A percentile compares a stretch with the other conserved stretches of the same genome.
These are phyloP conservation scores for Collybia nuda DNA, from an alignment of 768 basidiomycete genomes.

Conservation along the genomic window DNA sequence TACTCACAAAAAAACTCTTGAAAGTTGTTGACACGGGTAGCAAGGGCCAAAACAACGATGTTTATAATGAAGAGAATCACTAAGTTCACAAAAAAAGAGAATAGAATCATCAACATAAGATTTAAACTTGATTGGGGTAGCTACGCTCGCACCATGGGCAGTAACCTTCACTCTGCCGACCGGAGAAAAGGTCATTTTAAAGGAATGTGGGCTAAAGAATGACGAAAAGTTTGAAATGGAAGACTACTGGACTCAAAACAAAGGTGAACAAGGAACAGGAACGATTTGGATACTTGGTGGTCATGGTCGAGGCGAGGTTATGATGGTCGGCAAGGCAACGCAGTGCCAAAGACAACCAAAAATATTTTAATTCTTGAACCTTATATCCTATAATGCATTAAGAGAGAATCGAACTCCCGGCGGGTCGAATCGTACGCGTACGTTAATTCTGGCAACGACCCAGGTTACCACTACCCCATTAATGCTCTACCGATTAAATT, in stretches of 20 bases:
- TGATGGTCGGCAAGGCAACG: too few relatives aligned
- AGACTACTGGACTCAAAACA: background rate
- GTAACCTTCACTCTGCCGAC: conserved; percentile 12
- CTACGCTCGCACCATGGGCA: conserved; percentile 8
- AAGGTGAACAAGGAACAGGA: background rate
- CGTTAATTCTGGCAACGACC: conserved; percentile 15
- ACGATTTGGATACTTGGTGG: background rate
- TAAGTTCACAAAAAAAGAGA: conserved; percentile 15
- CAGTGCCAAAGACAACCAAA: too few relatives aligned
- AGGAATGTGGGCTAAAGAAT: background rate
- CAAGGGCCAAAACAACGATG: conserved; percentile 50
- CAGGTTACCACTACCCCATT: conserved; percentile 18
- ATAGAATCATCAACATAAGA: background rate
- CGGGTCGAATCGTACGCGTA: conserved; percentile 57
- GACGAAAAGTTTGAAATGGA: background rate
- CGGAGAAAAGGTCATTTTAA: conserved; percentile 14
- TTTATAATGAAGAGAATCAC: conserved; percentile 45
- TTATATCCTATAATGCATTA: too few relatives aligned
- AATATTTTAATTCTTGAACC: too few relatives aligned
- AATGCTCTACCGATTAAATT: conserved; percentile 6
- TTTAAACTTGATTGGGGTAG: background rate
- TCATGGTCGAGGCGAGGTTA: background rate
- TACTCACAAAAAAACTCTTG: conserved; percentile 63
- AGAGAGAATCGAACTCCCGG: conserved; percentile 88
- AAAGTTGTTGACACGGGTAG: conserved; percentile 53